Percentiles rank a stretch among this genome's conserved stretches.
phyloP scores from a whole-genome alignment of 2,329 filamentous ascomycete genomes.

The Fusarium sp. region DNA sequence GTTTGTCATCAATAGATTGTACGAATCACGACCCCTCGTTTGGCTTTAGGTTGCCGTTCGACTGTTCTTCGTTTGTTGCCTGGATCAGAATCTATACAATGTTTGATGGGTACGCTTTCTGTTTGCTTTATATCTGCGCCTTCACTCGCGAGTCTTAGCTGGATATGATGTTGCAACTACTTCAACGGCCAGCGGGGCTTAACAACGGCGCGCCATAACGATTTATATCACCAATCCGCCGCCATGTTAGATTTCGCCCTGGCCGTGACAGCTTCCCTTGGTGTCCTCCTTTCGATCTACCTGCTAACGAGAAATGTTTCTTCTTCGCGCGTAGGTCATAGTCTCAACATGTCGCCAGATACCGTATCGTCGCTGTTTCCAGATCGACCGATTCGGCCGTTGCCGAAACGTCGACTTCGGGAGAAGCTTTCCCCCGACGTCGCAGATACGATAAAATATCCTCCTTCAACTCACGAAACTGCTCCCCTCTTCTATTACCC shows the following conservation, averaged over 20 bases:
- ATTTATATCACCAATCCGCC: constrained; percentile 14
- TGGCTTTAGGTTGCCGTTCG: constrained; percentile 27
- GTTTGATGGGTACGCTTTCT: constrained; percentile 60
- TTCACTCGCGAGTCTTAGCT: constrained; percentile 15
- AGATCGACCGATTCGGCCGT: constrained; percentile 90
- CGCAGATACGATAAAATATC: constrained; percentile 85
- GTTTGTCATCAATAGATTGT: constrained; percentile 26
- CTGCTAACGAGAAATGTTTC: constrained; percentile 49
- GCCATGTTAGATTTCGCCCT: constrained; percentile 32
- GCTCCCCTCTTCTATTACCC: constrained; percentile 78
- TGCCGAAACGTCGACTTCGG: constrained; percentile 89
- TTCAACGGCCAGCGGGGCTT: constrained; percentile 15
- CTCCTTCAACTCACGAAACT: constrained; percentile 77
- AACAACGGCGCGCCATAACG: constrained; percentile 12
- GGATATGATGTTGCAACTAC: constrained; percentile 11
- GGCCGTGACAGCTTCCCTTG: constrained; percentile 30
- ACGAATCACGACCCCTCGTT: constrained; percentile 23
- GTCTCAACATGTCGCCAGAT: constrained; percentile 75
- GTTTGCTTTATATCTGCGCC: constrained; percentile 19
- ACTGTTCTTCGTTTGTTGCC: constrained; percentile 44
- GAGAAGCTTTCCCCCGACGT: constrained; percentile 89
- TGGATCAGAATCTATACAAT: constrained; percentile 48
- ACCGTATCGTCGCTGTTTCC: constrained; percentile 85
- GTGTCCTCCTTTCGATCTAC: constrained; percentile 37
- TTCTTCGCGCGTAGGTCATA: constrained; percentile 56